phyloP scores from a whole-genome alignment of 192 early-diverging fungal genomes.

The Paraglomus brasilianum region DNA sequence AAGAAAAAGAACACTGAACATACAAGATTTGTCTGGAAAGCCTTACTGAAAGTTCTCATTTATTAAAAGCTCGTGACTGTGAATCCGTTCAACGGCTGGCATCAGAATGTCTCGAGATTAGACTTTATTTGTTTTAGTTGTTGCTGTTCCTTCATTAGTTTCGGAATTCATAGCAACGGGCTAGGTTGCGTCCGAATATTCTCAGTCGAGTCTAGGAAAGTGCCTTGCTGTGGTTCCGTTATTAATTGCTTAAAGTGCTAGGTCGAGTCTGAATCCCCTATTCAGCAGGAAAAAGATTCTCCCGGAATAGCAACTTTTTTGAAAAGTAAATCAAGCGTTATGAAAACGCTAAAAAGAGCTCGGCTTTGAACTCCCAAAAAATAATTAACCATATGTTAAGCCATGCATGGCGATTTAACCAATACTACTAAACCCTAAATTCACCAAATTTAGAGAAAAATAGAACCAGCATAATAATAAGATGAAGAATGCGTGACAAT shows the following conservation, averaged over 20 bases:
- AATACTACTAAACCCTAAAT: too few relatives aligned
- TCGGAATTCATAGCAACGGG: conserved; percentile 4
- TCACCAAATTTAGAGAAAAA: too few relatives aligned
- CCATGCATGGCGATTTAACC: conserved; percentile 10
- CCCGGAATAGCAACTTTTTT: not conserved
- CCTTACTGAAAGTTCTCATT: not conserved
- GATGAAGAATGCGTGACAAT: too few relatives aligned
- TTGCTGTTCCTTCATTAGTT: not conserved
- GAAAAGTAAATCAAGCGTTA: conserved; percentile 1
- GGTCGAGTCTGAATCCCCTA: conserved; percentile 11
- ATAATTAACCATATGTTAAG: conserved; percentile 12
- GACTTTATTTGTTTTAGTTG: not conserved
- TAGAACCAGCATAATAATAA: too few relatives aligned
- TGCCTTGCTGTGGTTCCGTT: conserved; percentile 17
- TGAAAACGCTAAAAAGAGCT: conserved; percentile 26
- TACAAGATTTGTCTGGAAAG: conserved; percentile 12
- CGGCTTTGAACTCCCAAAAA: conserved; percentile 1
- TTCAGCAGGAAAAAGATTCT: conserved; percentile 9
- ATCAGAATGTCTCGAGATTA: conserved; percentile 4
- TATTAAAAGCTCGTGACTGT: not conserved
- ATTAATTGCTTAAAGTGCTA: conserved; percentile 23
- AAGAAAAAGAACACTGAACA: conserved; percentile 1
- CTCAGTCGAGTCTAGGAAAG: conserved; percentile 8
- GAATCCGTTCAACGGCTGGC: not conserved
- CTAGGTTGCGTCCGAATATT: conserved; percentile 16